These are phyloP conservation scores for Diplodia sapinea DNA, from an alignment of 2,329 filamentous ascomycete genomes.

Conservation along the genomic window DNA sequence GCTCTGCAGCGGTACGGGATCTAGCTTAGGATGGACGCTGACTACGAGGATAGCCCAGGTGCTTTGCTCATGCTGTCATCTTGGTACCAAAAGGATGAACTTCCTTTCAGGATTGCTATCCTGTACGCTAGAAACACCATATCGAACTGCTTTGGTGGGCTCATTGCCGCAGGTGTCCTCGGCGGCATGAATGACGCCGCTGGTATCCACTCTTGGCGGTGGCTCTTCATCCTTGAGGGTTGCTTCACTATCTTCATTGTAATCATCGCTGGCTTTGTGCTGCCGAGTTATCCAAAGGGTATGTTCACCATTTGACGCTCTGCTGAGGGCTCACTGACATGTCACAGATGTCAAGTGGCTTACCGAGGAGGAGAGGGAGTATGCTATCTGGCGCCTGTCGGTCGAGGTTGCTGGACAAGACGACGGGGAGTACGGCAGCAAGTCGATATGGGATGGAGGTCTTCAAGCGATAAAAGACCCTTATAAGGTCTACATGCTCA, in stretches of 20 bases:
- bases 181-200: conserved; percentile 43
- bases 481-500: conserved; percentile 67
- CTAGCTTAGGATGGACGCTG: conserved; percentile 21
- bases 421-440: conserved; percentile 59
- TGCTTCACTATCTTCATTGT: conserved; percentile 46
- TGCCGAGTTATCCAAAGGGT: conserved; percentile 46
- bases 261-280: conserved; percentile 42
- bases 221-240: conserved; percentile 46
- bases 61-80: conserved; percentile 58
- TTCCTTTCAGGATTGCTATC: conserved; percentile 58
- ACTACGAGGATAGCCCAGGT: conserved; percentile 41
- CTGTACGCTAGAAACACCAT: conserved; percentile 60
- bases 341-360: conserved; percentile 61
- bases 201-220: conserved; percentile 47
- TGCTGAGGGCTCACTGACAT: conserved; percentile 47
- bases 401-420: conserved; percentile 64
- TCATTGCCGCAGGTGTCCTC: conserved; percentile 60
- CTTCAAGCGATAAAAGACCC: conserved; percentile 65
- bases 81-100: conserved; percentile 61
- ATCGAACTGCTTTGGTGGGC: conserved; percentile 58
- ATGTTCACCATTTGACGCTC: not conserved
- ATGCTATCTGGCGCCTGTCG: conserved; percentile 59
- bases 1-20: not conserved
- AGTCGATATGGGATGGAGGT: conserved; percentile 60
- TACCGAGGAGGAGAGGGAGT: conserved; percentile 21